Base-by-base conservation (phyloP, 371 early-diverging fungal species). In the Blastocladiella emersonii region DNA sequence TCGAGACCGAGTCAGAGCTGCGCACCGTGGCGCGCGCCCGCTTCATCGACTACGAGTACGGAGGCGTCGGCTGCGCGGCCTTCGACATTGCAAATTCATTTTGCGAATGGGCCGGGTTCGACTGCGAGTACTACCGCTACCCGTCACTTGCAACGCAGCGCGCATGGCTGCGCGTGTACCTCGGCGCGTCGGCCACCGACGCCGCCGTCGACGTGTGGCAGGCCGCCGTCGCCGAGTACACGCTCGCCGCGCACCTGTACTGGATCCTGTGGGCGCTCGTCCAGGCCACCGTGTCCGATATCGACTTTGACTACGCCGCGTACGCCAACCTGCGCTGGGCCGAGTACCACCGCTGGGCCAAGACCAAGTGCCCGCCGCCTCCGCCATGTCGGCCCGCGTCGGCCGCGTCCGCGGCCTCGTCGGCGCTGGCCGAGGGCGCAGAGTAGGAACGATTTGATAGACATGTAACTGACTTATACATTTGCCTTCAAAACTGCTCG, bases 81-180 rank as follows among this genome's bases (percentile, higher is more conserved):
- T 95, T 92, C 67, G 97, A 96, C 69, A 91, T 96, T 65, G 94
- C 86, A 55, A 96, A 96, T 69, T 94, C 93, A 67, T 96, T 93
- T 67, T 87, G 88, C 72, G 97, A 96, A 65, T 90, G 80, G 70
- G 91, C 90, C 35, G 91, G 77, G 7, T 94, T 94, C 68, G 93
- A 94, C 61, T 95, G 96, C 74, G 91, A 94, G 66, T 95, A 90
- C 67, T 74, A 72, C 43, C 77, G 82, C 63, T 94, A 93, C 66
- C 96, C 96, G 0, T 55, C 70, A 41, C 82, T 83, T 57, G 76
- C 76, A 13, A 74, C 75, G 44, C 93, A 93, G 75, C 59, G 76
- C 55, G 64, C 70, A 44, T 95, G 93, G 93, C 78, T 91, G 64
- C 76, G 65, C 12, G 64, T 66, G 32, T 85, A 85, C 61, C 64